Evolutionary conservation across 2,329 filamentous ascomycete genomes (phyloP).

Genomic region (Venturia oleaginea): DNA sequence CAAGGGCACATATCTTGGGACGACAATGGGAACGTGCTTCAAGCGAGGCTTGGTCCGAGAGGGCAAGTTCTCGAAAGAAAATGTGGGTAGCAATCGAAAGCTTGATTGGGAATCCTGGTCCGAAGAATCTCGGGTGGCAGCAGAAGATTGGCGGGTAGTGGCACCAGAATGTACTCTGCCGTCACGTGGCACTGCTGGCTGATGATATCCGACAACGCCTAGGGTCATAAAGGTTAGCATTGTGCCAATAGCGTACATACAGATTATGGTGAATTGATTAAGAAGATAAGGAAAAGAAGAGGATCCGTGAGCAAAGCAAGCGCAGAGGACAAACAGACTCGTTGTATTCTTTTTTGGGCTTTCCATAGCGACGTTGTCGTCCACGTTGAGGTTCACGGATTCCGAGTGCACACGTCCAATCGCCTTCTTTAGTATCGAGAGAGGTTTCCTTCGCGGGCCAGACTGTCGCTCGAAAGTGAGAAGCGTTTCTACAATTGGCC

Average conservation of each 20-base stretch:
- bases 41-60: constrained; percentile 18
- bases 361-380: neutral
- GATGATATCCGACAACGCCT: constrained; percentile 14
- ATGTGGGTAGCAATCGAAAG: constrained; percentile 4
- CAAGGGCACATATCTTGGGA: constrained; percentile 32
- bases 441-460: neutral
- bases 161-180: neutral
- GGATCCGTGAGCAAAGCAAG: neutral
- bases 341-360: neutral
- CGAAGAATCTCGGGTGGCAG: constrained; percentile 1
- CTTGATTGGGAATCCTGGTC: neutral
- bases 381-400: neutral
- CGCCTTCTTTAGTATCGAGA: neutral
- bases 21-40: constrained; percentile 37
- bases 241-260: neutral
- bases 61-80: constrained; percentile 17
- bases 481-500: neutral
- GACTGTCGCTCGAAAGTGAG: neutral
- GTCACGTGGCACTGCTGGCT: neutral
- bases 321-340: neutral
- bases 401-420: neutral
- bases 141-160: neutral
- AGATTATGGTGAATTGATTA: neutral
- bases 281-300: neutral
- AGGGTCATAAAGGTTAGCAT: neutral